phyloP scores from a whole-genome alignment of 2,329 filamentous ascomycete species.

The Monosporascus sp. region DNA sequence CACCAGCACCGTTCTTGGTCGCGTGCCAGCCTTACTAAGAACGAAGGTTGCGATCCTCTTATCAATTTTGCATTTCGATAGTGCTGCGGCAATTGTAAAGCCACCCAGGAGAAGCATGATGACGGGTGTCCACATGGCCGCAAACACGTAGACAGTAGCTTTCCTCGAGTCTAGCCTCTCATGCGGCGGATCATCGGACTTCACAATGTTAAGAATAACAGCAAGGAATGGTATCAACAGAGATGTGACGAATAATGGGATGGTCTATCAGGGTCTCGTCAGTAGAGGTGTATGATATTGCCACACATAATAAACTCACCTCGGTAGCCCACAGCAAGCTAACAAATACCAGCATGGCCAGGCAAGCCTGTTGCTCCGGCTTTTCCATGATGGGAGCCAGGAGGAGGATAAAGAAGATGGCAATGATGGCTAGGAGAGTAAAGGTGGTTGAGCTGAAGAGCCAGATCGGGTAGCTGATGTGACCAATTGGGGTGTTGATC shows the following conservation, averaged over 20 bases:
- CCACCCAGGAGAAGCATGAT: constrained; percentile 97
- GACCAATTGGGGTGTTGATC: constrained; percentile 74
- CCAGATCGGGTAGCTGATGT: constrained; percentile 72
- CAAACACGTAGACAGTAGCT: constrained; percentile 79
- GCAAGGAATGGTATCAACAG: constrained; percentile 89
- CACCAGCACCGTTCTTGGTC: constrained; percentile 81
- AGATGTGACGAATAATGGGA: constrained; percentile 94
- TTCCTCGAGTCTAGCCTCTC: constrained; percentile 70
- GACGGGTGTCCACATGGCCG: constrained; percentile 98
- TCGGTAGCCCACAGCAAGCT: constrained; percentile 96
- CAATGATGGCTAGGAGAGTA: constrained; percentile 64
- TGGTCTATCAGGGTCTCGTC: constrained; percentile 52
- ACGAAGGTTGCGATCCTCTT: constrained; percentile 96
- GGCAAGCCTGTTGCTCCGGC: constrained; percentile 89
- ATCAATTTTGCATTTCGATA: constrained; percentile 96
- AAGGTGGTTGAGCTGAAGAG: constrained; percentile 77
- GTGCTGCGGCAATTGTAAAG: constrained; percentile 88
- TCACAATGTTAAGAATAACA: constrained; percentile 78
- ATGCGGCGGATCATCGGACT: constrained; percentile 63
- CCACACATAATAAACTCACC: constrained; percentile 40
- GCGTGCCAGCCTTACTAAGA: constrained; percentile 90
- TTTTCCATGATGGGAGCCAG: constrained; percentile 76
- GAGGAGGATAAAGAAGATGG: constrained; percentile 69
- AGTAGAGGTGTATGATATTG: background rate
- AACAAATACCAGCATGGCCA: constrained; percentile 90